phyloP scores from a whole-genome alignment of 139 green algal species.

The Chlamydomonas sp. region DNA sequence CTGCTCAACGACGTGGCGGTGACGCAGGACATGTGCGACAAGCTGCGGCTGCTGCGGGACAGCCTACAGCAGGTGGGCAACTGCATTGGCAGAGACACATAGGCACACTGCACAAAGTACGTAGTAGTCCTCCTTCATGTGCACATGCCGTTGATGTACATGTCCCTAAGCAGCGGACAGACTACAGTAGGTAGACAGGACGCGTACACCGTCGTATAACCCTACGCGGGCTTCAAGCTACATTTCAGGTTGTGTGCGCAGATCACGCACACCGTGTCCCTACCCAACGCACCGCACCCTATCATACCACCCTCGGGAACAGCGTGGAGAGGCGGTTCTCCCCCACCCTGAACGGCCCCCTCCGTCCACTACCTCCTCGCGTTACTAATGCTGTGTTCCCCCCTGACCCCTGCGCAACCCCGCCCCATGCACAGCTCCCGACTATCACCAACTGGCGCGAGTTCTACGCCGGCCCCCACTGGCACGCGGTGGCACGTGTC shows the following conservation, averaged over 20 bases:
- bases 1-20: constrained; percentile 29
- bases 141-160: not conserved
- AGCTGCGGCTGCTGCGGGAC: constrained; percentile 27
- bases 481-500: constrained; percentile 1
- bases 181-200: not conserved
- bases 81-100: not conserved
- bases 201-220: too few species aligned
- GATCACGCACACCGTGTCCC: too few species aligned
- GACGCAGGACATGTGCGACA: constrained; percentile 3
- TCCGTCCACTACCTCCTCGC: not conserved
- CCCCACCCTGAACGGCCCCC: not conserved
- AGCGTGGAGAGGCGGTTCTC: not conserved
- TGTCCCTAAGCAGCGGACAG: not conserved
- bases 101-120: not conserved
- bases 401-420: not conserved
- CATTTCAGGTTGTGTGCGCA: too few species aligned
- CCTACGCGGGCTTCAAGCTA: too few species aligned
- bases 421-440: not conserved
- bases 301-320: not conserved
- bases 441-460: constrained; percentile 6
- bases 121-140: not conserved
- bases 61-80: constrained; percentile 28
- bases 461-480: constrained; percentile 23
- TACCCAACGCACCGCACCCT: too few species aligned
- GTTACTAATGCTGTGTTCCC: not conserved